Percentiles rank a stretch among this genome's conserved stretches.
phyloP scores from a whole-genome alignment of 192 early-diverging fungal species.

The Backusella luteola region DNA sequence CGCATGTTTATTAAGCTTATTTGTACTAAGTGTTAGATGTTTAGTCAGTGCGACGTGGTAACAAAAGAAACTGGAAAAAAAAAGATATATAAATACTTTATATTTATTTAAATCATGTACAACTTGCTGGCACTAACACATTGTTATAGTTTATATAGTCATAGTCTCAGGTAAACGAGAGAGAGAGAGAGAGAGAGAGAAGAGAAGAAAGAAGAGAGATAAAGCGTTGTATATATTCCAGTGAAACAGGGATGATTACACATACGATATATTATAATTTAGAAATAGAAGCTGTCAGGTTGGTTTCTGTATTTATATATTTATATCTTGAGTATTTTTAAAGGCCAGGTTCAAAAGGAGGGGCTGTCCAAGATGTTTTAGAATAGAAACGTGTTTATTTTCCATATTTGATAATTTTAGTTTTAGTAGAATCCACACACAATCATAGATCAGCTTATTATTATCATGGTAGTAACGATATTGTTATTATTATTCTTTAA shows the following conservation, averaged over 20 bases:
- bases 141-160: neutral
- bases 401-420: slow-evolving; percentile 1
- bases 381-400: slow-evolving; percentile 7
- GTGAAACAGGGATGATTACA: neutral
- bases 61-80: neutral
- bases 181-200: neutral
- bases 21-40: neutral
- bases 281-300: slow-evolving; percentile 1
- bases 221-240: neutral
- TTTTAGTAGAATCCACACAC: neutral
- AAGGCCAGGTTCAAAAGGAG: slow-evolving; percentile 7
- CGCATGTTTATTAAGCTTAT: neutral
- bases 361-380: neutral
- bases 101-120: neutral
- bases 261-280: neutral
- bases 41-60: slow-evolving; percentile 4
- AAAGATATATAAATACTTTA: neutral
- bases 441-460: slow-evolving; percentile 3
- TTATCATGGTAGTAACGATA: neutral
- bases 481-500: neutral
- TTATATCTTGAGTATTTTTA: slow-evolving; percentile 1
- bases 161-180: neutral
- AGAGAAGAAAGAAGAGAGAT: neutral
- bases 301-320: neutral
- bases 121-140: neutral